A percentile compares a stretch with the other conserved stretches of the same genome.
Conservation (phyloP, 2,329 filamentous ascomycete genomes). For the Botrytis fabae region DNA sequence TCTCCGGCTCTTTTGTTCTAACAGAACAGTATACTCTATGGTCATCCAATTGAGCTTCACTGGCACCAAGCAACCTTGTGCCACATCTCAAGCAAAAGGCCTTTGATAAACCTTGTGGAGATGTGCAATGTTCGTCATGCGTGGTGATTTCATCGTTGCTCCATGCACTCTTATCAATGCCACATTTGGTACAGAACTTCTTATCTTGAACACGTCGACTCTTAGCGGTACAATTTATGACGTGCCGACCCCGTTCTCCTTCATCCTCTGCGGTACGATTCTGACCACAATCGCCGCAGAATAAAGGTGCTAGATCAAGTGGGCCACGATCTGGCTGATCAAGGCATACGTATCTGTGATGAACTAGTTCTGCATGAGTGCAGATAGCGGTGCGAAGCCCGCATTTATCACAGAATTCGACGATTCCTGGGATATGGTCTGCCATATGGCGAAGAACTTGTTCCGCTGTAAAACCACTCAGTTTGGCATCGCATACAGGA, state of each 20-base stretch:
- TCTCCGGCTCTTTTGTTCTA: constrained; percentile 16
- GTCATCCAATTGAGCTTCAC: constrained; percentile 6
- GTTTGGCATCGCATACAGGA: constrained; percentile 32
- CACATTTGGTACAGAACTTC: constrained; percentile 27
- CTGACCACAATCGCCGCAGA: constrained; percentile 28
- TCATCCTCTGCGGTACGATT: constrained; percentile 13
- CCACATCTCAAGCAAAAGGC: constrained; percentile 24
- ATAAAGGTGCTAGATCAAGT: neutral
- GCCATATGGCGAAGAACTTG: constrained; percentile 32
- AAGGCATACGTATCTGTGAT: constrained; percentile 26
- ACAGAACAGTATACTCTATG: constrained; percentile 11
- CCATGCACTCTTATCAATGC: constrained; percentile 23
- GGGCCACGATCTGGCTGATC: constrained; percentile 3
- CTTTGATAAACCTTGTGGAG: constrained; percentile 16
- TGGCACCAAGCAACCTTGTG: neutral
- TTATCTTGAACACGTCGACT: neutral
- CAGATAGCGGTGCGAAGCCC: constrained; percentile 23
- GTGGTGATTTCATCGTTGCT: neutral
- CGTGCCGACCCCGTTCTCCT: constrained; percentile 3
- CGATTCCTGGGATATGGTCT: constrained; percentile 30
- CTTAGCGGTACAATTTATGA: neutral
- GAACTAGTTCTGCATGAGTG: constrained; percentile 14
- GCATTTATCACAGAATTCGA: constrained; percentile 35
- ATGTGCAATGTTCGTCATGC: constrained; percentile 19
- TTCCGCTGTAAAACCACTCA: constrained; percentile 24